Evolutionary conservation across 2,329 filamentous ascomycete genomes (phyloP), one percentile per base, ranked within the genome.

Genomic region (Corniculantispora saksenae): DNA sequence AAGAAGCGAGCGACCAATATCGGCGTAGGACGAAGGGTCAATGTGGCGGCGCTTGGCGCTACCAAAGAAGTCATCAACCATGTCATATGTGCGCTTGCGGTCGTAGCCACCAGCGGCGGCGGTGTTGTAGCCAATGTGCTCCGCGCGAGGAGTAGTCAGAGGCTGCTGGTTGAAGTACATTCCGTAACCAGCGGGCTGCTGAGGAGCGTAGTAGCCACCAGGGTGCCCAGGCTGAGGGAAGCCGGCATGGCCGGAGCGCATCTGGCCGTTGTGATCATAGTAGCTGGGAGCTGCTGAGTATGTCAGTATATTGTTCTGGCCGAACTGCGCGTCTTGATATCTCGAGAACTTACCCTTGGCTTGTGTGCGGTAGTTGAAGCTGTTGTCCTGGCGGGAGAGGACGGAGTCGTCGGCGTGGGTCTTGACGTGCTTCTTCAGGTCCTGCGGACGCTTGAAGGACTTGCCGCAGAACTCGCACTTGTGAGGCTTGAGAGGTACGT

Each of bases 351-450:
- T 63, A 63, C 60, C 80, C 81, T 86, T 87, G 73, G 79, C 74
- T 69, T 84, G 83, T 50, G 80, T 73, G 68, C 86, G 82, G 75
- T 89, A 89, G 69, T 80, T 82, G 73, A 87, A 77, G 67, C 80
- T 81, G n/a, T 77, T 79, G 66, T 87, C 85, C 70, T 82, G 82
- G 54, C 84, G 81, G 29, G 85, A 81, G 50, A 89, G 82, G 48
- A 97, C 92, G 50, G 93, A 96, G 80, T 97, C 94, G 75, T 98
- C 94, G 72, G 94, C 94, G 76, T 98, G 94, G 5, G 94, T 98
- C 89, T 98, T 99, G 79, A 98, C 93, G 78, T 99, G 95, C 84
- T 99, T 99, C 88, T 99, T 98, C 73, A 99, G 79, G 82, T 99
- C 95, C 82, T 99, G 95, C 2, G 95, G 95, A 40, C 95, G 91